Conservation (phyloP, 106 monocot genomes). For the Dendrobium catenatum region DNA sequence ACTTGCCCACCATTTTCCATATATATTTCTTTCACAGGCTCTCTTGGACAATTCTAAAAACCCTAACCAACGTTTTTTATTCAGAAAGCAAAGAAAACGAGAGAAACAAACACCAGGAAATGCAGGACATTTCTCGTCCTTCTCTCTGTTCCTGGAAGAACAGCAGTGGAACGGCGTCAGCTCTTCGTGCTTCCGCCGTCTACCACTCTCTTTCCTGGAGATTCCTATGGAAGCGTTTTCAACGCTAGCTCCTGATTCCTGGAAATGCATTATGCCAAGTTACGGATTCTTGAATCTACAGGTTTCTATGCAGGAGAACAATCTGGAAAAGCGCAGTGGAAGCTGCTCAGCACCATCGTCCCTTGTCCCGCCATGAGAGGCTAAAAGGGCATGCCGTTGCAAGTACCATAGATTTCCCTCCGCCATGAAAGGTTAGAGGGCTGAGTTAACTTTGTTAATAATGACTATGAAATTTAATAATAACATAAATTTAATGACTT, state of each 20-base stretch:
- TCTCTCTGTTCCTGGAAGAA: neutral
- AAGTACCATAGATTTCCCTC: no score
- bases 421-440: no score
- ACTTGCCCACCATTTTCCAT: neutral
- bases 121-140: neutral
- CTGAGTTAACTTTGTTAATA: no score
- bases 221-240: neutral
- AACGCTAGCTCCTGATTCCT: neutral
- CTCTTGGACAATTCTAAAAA: neutral
- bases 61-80: slow-evolving; percentile 1
- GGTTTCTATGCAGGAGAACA: neutral
- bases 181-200: neutral
- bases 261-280: neutral
- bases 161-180: neutral
- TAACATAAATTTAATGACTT: no score
- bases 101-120: neutral
- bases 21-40: neutral
- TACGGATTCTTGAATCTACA: neutral
- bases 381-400: no score
- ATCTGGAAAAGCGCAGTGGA: neutral
- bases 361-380: neutral
- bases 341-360: neutral
- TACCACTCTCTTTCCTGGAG: slow-evolving; percentile 1
- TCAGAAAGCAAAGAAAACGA: slow-evolving; percentile 2
- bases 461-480: no score